Conservation (phyloP, 805 yeast species). For the Candida piceae region DNA sequence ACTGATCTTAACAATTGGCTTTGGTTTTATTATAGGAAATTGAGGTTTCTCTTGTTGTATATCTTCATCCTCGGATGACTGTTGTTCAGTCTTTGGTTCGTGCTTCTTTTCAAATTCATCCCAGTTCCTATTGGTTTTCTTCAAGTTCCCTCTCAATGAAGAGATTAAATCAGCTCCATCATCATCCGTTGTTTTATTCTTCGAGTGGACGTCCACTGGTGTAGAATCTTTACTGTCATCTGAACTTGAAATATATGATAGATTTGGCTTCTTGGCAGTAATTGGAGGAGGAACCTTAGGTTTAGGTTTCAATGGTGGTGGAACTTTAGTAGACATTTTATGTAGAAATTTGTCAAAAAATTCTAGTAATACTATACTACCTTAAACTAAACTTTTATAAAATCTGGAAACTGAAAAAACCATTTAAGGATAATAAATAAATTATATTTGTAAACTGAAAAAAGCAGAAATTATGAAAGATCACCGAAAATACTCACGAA, state of each 20-base stretch:
- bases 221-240: neutral
- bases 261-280: slow-evolving; percentile 21
- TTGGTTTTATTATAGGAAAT: slow-evolving; percentile 6
- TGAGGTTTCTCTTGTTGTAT: too few species aligned
- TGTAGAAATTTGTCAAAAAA: neutral
- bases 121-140: slow-evolving; percentile 11
- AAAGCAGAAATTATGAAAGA: too few species aligned
- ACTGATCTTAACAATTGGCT: neutral
- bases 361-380: too few species aligned
- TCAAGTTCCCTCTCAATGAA: slow-evolving; percentile 11
- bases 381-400: too few species aligned
- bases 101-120: slow-evolving; percentile 4
- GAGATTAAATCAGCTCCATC: slow-evolving; percentile 6
- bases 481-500: too few species aligned
- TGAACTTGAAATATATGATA: too few species aligned
- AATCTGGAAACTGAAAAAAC: too few species aligned
- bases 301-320: slow-evolving; percentile 30
- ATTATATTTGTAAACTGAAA: too few species aligned
- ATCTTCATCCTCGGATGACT: too few species aligned
- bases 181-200: neutral
- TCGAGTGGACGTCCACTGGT: too few species aligned
- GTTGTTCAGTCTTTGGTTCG: neutral
- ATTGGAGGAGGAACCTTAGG: slow-evolving; percentile 29
- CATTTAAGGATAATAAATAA: too few species aligned
- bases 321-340: slow-evolving; percentile 22